These are phyloP conservation scores for Tolypocladium endophyticum DNA, from an alignment of 2,329 filamentous ascomycete genomes.

Conservation along the genomic window DNA sequence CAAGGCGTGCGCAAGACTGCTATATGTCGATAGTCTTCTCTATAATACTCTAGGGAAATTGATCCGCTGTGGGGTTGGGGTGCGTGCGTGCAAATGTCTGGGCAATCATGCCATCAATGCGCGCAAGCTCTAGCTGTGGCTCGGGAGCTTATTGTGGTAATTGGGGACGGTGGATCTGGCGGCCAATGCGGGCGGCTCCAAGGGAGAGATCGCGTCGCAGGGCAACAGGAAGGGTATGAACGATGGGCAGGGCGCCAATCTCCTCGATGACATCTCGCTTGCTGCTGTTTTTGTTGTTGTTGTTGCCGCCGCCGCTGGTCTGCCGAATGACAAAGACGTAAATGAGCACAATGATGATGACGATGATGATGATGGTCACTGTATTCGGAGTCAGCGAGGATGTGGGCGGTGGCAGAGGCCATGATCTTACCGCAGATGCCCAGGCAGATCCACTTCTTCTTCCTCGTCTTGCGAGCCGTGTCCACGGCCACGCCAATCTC, in stretches of 20 bases:
- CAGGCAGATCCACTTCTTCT: slow-evolving; percentile 96
- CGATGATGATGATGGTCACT: slow-evolving; percentile 43
- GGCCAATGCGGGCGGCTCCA: slow-evolving; percentile 4
- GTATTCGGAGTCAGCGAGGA: slow-evolving; percentile 13
- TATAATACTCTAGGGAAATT: slow-evolving; percentile 6
- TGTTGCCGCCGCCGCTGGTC: slow-evolving; percentile 12
- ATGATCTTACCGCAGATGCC: slow-evolving; percentile 52
- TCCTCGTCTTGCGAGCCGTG: slow-evolving; percentile 68
- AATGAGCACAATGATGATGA: slow-evolving; percentile 40
- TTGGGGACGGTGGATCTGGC: slow-evolving; percentile 14
- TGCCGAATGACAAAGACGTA: slow-evolving; percentile 32
- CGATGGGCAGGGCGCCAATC: not conserved
- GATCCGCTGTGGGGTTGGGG: slow-evolving; percentile 3
- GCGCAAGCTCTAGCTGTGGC: not conserved
- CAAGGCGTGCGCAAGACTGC: slow-evolving; percentile 1
- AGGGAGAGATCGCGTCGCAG: not conserved
- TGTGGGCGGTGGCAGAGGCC: not conserved
- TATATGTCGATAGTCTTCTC: slow-evolving; percentile 7
- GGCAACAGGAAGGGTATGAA: not conserved
- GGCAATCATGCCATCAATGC: slow-evolving; percentile 1
- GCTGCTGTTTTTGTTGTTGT: slow-evolving; percentile 15
- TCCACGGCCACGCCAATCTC: slow-evolving; percentile 74
- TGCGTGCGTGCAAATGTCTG: not conserved
- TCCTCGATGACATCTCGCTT: slow-evolving; percentile 19
- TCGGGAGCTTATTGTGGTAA: slow-evolving; percentile 5